phyloP scores from a whole-genome alignment of 306 rosid species.

The Spatholobus suberectus region DNA sequence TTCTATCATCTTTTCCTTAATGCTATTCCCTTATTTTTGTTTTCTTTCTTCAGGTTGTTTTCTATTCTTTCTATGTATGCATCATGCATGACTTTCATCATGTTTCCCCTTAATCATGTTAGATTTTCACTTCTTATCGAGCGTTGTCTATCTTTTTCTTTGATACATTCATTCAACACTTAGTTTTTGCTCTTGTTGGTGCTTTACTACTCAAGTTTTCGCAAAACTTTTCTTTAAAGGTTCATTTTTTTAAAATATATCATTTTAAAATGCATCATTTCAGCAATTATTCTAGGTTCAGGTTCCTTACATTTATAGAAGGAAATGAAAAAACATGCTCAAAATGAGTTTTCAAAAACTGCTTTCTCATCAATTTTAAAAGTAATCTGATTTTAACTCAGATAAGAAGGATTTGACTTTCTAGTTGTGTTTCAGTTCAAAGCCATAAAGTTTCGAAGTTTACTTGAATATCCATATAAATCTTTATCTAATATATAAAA shows the following conservation, averaged over 20 bases:
- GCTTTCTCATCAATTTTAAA: background rate
- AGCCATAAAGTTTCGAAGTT: background rate
- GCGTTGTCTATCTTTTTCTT: background rate
- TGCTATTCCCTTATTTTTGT: background rate
- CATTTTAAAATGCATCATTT: background rate
- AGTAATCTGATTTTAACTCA: background rate
- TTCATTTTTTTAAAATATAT: background rate
- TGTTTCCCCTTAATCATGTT: background rate
- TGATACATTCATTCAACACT: background rate
- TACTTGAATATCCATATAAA: background rate
- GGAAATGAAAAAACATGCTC: background rate
- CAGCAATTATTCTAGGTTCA: background rate
- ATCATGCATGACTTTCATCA: background rate
- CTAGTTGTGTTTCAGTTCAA: conserved; percentile 5
- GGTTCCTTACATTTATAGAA: background rate
- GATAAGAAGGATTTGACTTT: background rate
- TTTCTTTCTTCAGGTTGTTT: background rate
- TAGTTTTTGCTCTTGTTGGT: background rate
- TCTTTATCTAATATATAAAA: too few species aligned
- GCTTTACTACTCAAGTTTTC: background rate
- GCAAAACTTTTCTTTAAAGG: background rate
- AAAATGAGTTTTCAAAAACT: background rate
- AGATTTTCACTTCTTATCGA: background rate
- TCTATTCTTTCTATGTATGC: background rate
- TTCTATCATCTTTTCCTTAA: background rate